These are phyloP conservation scores for Lumnitzera racemosa DNA, from an alignment of 345 rosid species.

Conservation along the genomic window DNA sequence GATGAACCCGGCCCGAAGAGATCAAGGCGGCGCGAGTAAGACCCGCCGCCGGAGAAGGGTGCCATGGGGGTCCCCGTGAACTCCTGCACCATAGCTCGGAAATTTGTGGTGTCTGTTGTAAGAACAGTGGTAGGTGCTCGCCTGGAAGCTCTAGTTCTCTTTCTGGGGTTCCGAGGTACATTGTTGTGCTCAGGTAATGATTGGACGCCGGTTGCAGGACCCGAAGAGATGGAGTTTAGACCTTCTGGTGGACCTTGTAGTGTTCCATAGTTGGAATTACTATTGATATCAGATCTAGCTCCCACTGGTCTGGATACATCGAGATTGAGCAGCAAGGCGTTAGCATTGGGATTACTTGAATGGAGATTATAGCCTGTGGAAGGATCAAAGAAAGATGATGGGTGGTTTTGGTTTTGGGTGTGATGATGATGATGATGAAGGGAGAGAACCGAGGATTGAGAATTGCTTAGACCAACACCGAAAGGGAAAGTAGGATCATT, in stretches of 20 bases:
- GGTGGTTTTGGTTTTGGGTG: constrained; percentile 9
- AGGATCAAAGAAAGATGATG: constrained; percentile 28
- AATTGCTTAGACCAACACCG: background rate
- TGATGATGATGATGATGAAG: constrained; percentile 4
- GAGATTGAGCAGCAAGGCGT: too few species aligned
- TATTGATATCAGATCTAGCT: too few species aligned
- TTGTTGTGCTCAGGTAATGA: constrained; percentile 13
- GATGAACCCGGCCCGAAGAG: constrained; percentile 46
- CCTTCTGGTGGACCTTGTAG: constrained; percentile 15
- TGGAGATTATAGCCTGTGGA: constrained; percentile 21
- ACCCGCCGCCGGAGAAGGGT: constrained; percentile 43
- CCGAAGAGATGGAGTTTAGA: background rate
- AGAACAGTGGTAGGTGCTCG: constrained; percentile 87
- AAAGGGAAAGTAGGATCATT: constrained; percentile 16
- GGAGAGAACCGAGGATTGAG: too few species aligned
- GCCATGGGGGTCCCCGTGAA: constrained; percentile 86
- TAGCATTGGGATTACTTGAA: constrained; percentile 1
- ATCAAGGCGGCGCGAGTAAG: constrained; percentile 53
- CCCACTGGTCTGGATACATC: too few species aligned
- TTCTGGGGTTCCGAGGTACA: constrained; percentile 51
- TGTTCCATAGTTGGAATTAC: background rate
- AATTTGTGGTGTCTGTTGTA: constrained; percentile 82
- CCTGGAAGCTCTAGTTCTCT: constrained; percentile 81
- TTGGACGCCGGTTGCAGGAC: constrained; percentile 1
- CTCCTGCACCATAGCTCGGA: constrained; percentile 93